Evolutionary conservation across 352 stramenopile species (phyloP), one percentile per base, ranked within the genome.

Genomic region (Phytophthora citrophthora): DNA sequence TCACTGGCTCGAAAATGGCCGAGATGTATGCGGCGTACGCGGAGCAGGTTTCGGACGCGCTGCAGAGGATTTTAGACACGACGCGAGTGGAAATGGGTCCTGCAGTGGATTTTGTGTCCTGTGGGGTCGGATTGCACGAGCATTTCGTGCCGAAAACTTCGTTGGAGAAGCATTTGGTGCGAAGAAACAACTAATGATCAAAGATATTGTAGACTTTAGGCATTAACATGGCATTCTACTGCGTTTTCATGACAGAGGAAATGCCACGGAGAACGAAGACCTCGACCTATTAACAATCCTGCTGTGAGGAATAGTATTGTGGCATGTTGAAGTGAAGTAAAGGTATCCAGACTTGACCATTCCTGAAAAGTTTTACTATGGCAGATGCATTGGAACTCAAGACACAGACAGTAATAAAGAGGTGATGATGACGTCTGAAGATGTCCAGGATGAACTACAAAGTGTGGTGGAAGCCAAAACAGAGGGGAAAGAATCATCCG

Each of bases 81-180:
- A 88, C 76, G 47, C 38, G 62, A n/a, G 45, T 84, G 20, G 47
- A 49, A 3, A n/a, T 83, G 4, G 31, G 70, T 5, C 77, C 75
- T 24, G 61, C 57, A 2, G 70, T 56, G 8, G 61, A 53, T 4
- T 69, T 86, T n/a, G 73, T 84, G 36, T 62, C 64, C 3, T 89
- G 77, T 56, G 57, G 51, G 0, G 52, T 43, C 15, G 23, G 40
- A 4, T 41, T 46, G 13, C 4, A 68, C 41, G 64, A 72, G 29
- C 80, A 89, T 40, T 86, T 79, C 20, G 70, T 88, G 23, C 74
- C 61, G 18, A 54, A 60, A 43, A 15, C 43, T 18, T 67, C 68
- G 12, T 56, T 88, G 34, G 57, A 69, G 24, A 53, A 29, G 34
- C 80, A 89, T 62, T 70, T 83, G 71, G 80, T 89, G 52, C 27